Conservation (phyloP, 1,139 yeast species). For the Protomyces lactucae-debilis region DNA sequence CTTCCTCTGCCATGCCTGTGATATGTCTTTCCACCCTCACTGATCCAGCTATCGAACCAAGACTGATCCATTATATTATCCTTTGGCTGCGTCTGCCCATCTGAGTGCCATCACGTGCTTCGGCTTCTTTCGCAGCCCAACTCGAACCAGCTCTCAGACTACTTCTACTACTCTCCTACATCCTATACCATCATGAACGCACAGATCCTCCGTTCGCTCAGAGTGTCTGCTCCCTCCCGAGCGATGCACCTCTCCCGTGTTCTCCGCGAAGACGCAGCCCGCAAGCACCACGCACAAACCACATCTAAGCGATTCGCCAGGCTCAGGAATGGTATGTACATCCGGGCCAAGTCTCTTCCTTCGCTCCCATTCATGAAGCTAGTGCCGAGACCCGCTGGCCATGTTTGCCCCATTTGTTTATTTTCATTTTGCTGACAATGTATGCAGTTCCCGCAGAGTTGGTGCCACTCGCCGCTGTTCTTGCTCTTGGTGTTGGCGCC, state of each 20-base stretch:
- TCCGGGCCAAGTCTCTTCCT: neutral
- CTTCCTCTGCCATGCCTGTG: neutral
- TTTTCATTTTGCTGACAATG: too few species aligned
- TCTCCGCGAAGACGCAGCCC: conserved; percentile 20
- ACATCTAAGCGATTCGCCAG: conserved; percentile 25
- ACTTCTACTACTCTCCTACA: neutral
- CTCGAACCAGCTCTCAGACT: neutral
- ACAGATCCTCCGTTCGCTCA: neutral
- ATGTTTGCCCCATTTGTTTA: too few species aligned
- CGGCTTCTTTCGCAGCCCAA: neutral
- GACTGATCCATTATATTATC: too few species aligned
- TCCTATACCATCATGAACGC: neutral
- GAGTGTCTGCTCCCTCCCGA: neutral
- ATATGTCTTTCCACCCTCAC: too few species aligned
- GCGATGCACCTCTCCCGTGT: conserved; percentile 9
- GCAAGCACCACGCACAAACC: conserved; percentile 26
- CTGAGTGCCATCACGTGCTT: neutral
- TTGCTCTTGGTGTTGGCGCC: conserved; percentile 26
- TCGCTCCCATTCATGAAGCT: neutral
- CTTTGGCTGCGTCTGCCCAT: neutral
- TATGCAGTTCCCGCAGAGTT: conserved; percentile 19
- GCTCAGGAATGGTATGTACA: conserved; percentile 12
- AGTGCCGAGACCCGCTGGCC: neutral
- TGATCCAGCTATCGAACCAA: too few species aligned
- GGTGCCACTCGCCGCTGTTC: conserved; percentile 24